phyloP scores from a whole-genome alignment of 768 basidiomycete genomes.

The Mycena epipterygia region DNA sequence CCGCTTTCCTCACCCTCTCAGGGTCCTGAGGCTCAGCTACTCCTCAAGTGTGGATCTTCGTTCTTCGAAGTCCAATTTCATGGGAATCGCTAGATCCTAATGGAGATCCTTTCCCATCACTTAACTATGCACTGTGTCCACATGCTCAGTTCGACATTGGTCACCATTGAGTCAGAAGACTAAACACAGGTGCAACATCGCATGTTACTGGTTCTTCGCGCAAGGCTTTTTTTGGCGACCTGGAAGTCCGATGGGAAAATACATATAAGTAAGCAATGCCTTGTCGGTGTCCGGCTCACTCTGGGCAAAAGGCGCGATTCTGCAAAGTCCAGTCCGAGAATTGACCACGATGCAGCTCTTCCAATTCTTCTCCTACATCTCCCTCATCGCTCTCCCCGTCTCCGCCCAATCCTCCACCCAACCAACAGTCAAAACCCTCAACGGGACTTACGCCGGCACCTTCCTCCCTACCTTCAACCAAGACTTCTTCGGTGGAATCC shows the following conservation, averaged over 20 bases:
- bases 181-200: conserved; percentile 22
- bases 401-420: conserved; percentile 26
- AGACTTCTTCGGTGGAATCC: conserved; percentile 28
- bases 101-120: conserved; percentile 25
- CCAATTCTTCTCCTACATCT: conserved; percentile 26
- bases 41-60: conserved; percentile 20
- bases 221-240: conserved; percentile 24
- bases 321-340: conserved; percentile 26
- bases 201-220: conserved; percentile 18
- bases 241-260: conserved; percentile 21
- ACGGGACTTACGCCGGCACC: conserved; percentile 27
- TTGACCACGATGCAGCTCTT: conserved; percentile 24
- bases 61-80: conserved; percentile 24
- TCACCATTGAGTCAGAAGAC: conserved; percentile 25
- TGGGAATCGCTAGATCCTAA: conserved; percentile 26
- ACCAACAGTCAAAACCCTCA: conserved; percentile 27
- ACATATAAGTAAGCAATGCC: conserved; percentile 28
- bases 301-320: conserved; percentile 25
- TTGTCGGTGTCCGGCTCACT: conserved; percentile 23
- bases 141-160: conserved; percentile 27
- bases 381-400: conserved; percentile 22
- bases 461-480: conserved; percentile 28
- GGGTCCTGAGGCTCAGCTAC: conserved; percentile 24
- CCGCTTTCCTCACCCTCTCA: conserved; percentile 23
- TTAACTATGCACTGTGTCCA: conserved; percentile 16